phyloP scores from a whole-genome alignment of 1,139 yeast genomes.

The Debaryomycetaceae sp. region DNA sequence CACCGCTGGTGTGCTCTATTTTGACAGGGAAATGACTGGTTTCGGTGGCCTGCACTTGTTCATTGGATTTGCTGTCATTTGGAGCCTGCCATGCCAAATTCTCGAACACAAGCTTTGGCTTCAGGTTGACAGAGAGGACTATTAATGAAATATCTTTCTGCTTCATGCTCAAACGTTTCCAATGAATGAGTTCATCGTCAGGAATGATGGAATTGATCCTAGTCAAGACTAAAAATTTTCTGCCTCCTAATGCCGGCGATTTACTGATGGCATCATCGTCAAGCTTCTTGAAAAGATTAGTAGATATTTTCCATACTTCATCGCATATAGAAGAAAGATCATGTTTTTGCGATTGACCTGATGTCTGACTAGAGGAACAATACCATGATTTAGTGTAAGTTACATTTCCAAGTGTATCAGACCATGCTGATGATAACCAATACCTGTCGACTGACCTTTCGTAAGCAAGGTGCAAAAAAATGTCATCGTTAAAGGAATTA shows the following conservation, averaged over 20 bases:
- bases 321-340: constrained; percentile 35
- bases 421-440: constrained; percentile 89
- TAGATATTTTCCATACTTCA: constrained; percentile 40
- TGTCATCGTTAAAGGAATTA: constrained; percentile 50
- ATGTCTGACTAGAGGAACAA: constrained; percentile 25
- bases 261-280: constrained; percentile 32
- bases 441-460: constrained; percentile 75
- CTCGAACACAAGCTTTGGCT: constrained; percentile 54
- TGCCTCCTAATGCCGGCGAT: constrained; percentile 43
- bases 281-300: constrained; percentile 33
- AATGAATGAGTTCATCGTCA: constrained; percentile 73
- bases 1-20: not conserved
- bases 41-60: not conserved
- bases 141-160: constrained; percentile 64
- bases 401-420: constrained; percentile 74
- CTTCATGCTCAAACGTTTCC: constrained; percentile 65
- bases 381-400: constrained; percentile 68
- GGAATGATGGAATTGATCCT: constrained; percentile 70
- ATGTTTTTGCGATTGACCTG: constrained; percentile 10
- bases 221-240: constrained; percentile 63
- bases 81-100: not conserved
- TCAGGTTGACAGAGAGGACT: constrained; percentile 68
- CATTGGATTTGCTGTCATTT: not conserved
- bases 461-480: constrained; percentile 80
- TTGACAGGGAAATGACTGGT: not conserved